Evolutionary conservation across 1,284 basidiomycete species (phyloP).

Genomic region (Pterulicium gracile): DNA sequence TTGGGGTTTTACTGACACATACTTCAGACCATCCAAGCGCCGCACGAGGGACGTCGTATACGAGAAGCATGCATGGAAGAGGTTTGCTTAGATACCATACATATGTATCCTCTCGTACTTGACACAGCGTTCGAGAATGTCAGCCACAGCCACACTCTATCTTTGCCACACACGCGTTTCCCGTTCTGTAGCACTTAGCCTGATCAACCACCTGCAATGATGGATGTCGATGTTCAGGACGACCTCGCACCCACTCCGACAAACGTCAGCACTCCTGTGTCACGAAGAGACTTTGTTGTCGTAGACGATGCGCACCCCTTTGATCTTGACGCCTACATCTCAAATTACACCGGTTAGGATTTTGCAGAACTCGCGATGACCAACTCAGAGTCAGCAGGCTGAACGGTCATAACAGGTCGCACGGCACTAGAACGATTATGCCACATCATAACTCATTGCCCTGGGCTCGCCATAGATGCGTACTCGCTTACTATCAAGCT

Average conservation of each 20-base stretch:
- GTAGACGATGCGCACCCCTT: conserved; percentile 72
- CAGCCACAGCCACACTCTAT: background rate
- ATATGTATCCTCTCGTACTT: background rate
- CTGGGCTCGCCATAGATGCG: conserved; percentile 57
- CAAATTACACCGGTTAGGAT: conserved; percentile 32
- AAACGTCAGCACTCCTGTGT: background rate
- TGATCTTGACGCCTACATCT: conserved; percentile 63
- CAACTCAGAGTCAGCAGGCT: background rate
- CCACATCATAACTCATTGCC: conserved; percentile 52
- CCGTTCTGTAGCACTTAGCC: background rate
- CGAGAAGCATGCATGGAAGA: conserved; percentile 86
- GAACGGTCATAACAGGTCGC: conserved; percentile 51
- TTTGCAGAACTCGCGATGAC: conserved; percentile 21
- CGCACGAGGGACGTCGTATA: conserved; percentile 59
- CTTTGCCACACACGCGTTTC: background rate
- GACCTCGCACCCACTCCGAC: background rate
- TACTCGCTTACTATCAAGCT: conserved; percentile 51
- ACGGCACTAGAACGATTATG: conserved; percentile 59
- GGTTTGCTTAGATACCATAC: conserved; percentile 37
- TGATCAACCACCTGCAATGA: too few relatives aligned
- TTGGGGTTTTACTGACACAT: conserved; percentile 6
- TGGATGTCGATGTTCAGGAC: conserved; percentile 3
- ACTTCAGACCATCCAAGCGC: conserved; percentile 50
- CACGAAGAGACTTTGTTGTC: conserved; percentile 20
- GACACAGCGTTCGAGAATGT: background rate